Evolutionary conservation across 169 alveolate genomes (phyloP), one percentile per base, ranked within the genome.

Genomic region (Babesia divergens): DNA sequence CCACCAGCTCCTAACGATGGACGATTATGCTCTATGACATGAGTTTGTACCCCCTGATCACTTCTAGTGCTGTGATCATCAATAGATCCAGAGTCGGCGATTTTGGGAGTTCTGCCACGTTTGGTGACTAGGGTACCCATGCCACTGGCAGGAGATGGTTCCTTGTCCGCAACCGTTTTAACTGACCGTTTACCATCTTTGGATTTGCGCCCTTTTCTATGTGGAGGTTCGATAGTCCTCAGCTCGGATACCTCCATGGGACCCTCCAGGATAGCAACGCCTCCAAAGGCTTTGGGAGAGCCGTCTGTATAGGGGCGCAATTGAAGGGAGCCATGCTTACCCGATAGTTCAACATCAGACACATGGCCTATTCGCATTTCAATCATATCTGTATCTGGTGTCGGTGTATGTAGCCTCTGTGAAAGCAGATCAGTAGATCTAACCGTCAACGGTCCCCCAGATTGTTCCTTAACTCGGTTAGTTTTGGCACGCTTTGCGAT

Each of bases 21-120:
- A 6, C 72, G n/a, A 11, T 18, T 5, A 13, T 43, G 37, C n/a
- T 47, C 72, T 14, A 28, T 22, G 1, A 49, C 29, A 20, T n/a
- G 14, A 43, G 72, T 62, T 40, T 62, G 72, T 6, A 62, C 72
- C 7, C 59, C 59, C 13, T 34, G 54, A 13, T 62, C 72, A 24
- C 59, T 44, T 13, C 13, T n/a, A n/a, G n/a, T n/a, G n/a, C n/a
- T n/a, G n/a, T n/a, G n/a, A n/a, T n/a, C n/a, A n/a, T n/a, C n/a
- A n/a, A n/a, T n/a, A n/a, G n/a, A n/a, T n/a, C n/a, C n/a, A n/a
- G n/a, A n/a, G n/a, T n/a, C n/a, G n/a, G n/a, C n/a, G n/a, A n/a
- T n/a, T n/a, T n/a, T n/a, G n/a, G n/a, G n/a, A n/a, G n/a, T n/a
- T n/a, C n/a, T n/a, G n/a, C n/a, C n/a, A n/a, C n/a, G n/a, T n/a